These are phyloP conservation scores for Ophiostoma quercus DNA, from an alignment of 2,329 filamentous ascomycete genomes.

Conservation along the genomic window DNA sequence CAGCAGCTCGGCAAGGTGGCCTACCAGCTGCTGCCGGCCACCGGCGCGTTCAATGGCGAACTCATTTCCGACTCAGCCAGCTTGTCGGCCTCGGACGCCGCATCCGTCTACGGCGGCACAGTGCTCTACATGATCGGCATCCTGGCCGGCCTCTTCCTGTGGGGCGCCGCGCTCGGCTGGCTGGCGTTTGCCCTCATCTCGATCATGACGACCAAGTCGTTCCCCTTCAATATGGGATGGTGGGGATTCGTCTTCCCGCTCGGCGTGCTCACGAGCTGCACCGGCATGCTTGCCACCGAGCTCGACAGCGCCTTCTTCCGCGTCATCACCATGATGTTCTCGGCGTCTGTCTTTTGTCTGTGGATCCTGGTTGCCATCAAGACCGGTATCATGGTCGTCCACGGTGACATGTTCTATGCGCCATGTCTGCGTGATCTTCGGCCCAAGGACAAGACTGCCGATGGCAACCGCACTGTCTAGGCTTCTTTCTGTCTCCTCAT, in stretches of 20 bases:
- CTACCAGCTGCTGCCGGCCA: conserved; percentile 32
- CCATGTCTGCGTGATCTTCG: conserved; percentile 38
- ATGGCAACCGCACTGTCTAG: conserved; percentile 23
- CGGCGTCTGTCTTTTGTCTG: conserved; percentile 39
- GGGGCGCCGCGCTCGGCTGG: conserved; percentile 36
- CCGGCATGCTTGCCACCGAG: conserved; percentile 38
- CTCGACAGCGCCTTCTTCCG: conserved; percentile 43
- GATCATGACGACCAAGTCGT: conserved; percentile 34
- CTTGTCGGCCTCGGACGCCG: conserved; percentile 33
- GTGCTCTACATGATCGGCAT: conserved; percentile 52
- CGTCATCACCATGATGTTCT: conserved; percentile 37
- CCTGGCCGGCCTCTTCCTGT: conserved; percentile 34
- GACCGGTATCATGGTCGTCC: conserved; percentile 37
- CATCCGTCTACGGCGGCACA: conserved; percentile 42
- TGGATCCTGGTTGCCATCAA: conserved; percentile 41
- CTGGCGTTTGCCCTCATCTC: conserved; percentile 34
- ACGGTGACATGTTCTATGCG: conserved; percentile 43
- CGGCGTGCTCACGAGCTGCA: conserved; percentile 39
- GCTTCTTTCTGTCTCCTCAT: background rate
- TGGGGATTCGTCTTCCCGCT: conserved; percentile 40
- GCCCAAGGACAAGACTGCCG: conserved; percentile 22
- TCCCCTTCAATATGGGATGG: conserved; percentile 39
- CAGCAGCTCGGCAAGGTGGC: conserved; percentile 42
- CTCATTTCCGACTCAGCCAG: conserved; percentile 29
- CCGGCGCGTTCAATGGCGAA: conserved; percentile 37